Evolutionary conservation across 1,284 basidiomycete species (phyloP).

Genomic region (Rhodotorula sp.): DNA sequence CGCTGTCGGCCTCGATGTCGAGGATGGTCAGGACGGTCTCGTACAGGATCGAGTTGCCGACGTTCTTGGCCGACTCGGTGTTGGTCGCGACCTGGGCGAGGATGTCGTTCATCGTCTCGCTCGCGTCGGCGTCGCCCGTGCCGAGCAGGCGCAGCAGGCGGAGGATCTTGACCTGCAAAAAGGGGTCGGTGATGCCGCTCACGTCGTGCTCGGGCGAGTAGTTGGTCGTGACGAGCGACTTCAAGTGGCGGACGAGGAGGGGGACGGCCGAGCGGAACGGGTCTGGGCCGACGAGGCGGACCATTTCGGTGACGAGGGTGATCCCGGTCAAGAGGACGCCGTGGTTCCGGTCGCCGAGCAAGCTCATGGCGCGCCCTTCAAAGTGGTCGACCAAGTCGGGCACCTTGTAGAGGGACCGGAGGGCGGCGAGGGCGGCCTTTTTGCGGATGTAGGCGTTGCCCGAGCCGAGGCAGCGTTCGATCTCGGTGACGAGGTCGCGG

Average conservation of each 20-base stretch:
- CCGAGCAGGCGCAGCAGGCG: slow-evolving; percentile 88
- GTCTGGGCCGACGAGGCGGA: slow-evolving; percentile 63
- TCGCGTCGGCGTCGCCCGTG: slow-evolving; percentile 77
- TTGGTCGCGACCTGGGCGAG: slow-evolving; percentile 97
- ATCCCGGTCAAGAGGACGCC: slow-evolving; percentile 92
- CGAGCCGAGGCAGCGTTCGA: slow-evolving; percentile 94
- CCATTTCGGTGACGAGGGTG: slow-evolving; percentile 95
- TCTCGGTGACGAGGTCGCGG: slow-evolving; percentile 91
- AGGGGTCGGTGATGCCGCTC: slow-evolving; percentile 98
- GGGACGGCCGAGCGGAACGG: slow-evolving; percentile 94
- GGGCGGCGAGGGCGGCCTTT: slow-evolving; percentile 97
- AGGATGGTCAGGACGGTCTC: slow-evolving; percentile 97
- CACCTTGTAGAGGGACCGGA: slow-evolving; percentile 92
- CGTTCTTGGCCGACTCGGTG: slow-evolving; percentile 96
- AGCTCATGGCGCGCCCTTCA: slow-evolving; percentile 78
- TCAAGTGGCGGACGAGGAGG: slow-evolving; percentile 90
- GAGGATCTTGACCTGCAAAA: slow-evolving; percentile 87
- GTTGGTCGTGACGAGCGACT: slow-evolving; percentile 91
- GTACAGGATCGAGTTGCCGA: slow-evolving; percentile 96
- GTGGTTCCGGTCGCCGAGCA: slow-evolving; percentile 94
- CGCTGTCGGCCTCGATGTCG: slow-evolving; percentile 95
- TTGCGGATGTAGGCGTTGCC: slow-evolving; percentile 99
- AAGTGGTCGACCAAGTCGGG: slow-evolving; percentile 97
- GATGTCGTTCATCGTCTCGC: slow-evolving; percentile 98
- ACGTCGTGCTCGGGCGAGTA: slow-evolving; percentile 99